phyloP scores from a whole-genome alignment of 345 rosid species.

The Kernera saxatilis region DNA sequence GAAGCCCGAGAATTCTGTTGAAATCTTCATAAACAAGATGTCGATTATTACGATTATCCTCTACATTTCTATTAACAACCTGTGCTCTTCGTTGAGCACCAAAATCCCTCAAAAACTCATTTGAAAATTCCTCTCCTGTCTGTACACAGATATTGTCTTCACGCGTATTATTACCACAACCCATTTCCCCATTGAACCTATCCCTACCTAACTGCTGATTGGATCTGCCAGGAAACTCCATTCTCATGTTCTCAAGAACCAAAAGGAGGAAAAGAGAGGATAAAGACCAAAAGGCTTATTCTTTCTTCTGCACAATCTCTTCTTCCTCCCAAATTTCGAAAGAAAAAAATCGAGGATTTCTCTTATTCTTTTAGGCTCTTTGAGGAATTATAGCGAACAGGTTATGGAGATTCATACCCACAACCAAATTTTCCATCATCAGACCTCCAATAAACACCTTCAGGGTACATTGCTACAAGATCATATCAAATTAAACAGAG shows the following conservation, averaged over 20 bases:
- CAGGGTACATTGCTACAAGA: conserved; percentile 1
- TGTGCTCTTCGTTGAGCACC: conserved; percentile 35
- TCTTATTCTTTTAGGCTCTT: not conserved
- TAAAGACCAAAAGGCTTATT: not conserved
- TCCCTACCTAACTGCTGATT: conserved; percentile 32
- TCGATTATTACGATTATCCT: conserved; percentile 20
- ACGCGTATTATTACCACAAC: conserved; percentile 24
- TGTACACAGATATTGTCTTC: conserved; percentile 42
- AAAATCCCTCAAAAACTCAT: conserved; percentile 52
- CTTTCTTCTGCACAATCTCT: conserved; percentile 10
- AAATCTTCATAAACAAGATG: conserved; percentile 41
- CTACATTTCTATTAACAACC: not conserved
- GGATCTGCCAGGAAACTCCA: conserved; percentile 41
- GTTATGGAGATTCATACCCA: conserved; percentile 17
- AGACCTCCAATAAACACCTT: conserved; percentile 1
- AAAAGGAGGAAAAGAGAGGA: not conserved
- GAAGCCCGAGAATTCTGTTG: conserved; percentile 30
- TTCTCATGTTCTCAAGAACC: conserved; percentile 40
- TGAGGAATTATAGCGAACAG: conserved; percentile 16
- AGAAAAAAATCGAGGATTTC: not conserved
- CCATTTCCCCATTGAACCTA: not conserved
- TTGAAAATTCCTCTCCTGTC: conserved; percentile 85
- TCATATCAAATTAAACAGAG: conserved; percentile 7
- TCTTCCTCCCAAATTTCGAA: not conserved
- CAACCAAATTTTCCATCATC: not conserved